Evolutionary conservation across 164 flowering plant genomes (phyloP).

Genomic region (Hamamelis virginiana): DNA sequence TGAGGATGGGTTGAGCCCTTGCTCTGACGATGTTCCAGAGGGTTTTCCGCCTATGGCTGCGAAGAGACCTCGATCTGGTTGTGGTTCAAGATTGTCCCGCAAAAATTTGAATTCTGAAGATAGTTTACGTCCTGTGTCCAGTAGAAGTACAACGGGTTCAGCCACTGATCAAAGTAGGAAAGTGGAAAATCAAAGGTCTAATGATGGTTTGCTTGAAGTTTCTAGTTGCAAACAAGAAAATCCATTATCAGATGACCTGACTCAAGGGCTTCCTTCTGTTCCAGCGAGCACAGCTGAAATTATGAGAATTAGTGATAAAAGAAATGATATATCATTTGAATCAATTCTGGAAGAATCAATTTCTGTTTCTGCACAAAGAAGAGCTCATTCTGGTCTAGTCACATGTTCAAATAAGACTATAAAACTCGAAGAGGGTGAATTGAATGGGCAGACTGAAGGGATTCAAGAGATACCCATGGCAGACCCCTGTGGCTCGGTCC

Average conservation of each 20-base stretch:
- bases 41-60: neutral
- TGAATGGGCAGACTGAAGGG: conserved; percentile 3
- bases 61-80: conserved; percentile 12
- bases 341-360: conserved; percentile 14
- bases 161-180: conserved; percentile 9
- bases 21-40: conserved; percentile 24
- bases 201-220: conserved; percentile 14
- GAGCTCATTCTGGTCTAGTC: conserved; percentile 4
- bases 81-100: conserved; percentile 10
- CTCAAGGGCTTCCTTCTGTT: conserved; percentile 9
- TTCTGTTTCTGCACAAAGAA: conserved; percentile 3
- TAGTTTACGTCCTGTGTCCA: conserved; percentile 2
- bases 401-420: conserved; percentile 9
- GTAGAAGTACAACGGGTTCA: conserved; percentile 8
- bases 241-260: neutral
- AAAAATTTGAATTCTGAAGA: conserved; percentile 15
- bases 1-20: conserved; percentile 22
- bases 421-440: neutral
- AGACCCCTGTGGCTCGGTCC: conserved; percentile 15
- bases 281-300: conserved; percentile 5
- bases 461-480: conserved; percentile 13
- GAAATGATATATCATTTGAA: conserved; percentile 10
- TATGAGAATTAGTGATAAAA: conserved; percentile 1
- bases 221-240: conserved; percentile 8
- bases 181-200: conserved; percentile 11